Percentiles rank a stretch among this genome's conserved stretches.
These are phyloP conservation scores for Talaromyces sp. DNA, from an alignment of 2,329 filamentous ascomycete species.

Conservation along the genomic window DNA sequence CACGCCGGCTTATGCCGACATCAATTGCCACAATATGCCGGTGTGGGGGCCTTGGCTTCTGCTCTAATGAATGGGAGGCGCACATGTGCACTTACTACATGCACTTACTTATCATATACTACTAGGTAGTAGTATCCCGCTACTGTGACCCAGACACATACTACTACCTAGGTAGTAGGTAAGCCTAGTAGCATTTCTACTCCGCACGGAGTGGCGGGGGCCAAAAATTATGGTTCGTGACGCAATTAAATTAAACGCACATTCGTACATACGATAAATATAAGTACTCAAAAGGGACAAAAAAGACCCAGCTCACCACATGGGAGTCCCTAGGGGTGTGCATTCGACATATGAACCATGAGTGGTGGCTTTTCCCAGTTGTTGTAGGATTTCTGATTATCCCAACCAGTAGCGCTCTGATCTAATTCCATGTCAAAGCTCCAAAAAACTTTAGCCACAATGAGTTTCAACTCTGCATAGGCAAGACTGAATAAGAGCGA, in stretches of 20 bases:
- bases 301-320: no score
- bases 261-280: not conserved
- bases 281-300: no score
- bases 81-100: no score
- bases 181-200: no score
- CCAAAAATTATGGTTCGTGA: no score
- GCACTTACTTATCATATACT: no score
- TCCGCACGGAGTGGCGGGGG: no score
- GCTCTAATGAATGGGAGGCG: no score
- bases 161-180: not conserved
- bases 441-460: constrained; percentile 23
- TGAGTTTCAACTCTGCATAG: constrained; percentile 37
- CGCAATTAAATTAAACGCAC: not conserved
- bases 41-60: no score
- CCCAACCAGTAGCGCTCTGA: constrained; percentile 14
- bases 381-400: constrained; percentile 24
- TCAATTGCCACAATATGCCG: no score
- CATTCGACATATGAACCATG: constrained; percentile 18
- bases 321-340: constrained; percentile 1
- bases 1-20: no score
- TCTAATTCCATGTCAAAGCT: constrained; percentile 20
- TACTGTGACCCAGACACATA: not conserved
- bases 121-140: no score
- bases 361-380: constrained; percentile 27
- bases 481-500: constrained; percentile 23